Conservation (phyloP, 352 stramenopile genomes). For the Lagenidium giganteum region DNA sequence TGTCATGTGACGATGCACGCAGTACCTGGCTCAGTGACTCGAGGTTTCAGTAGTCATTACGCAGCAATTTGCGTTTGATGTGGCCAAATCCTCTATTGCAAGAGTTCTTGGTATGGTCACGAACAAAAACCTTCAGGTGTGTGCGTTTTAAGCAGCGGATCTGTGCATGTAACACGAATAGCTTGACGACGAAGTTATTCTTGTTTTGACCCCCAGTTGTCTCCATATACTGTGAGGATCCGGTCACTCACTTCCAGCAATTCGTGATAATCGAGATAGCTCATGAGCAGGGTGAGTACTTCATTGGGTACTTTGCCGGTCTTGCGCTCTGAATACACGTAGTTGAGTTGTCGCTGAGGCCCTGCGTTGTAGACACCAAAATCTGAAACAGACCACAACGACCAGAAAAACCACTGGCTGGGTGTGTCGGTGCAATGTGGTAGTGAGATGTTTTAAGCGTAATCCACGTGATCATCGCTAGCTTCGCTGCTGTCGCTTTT, state of each 20-base stretch:
- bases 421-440: slow-evolving; percentile 2
- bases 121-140: neutral
- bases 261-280: neutral
- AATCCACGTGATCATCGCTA: slow-evolving; percentile 3
- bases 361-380: neutral
- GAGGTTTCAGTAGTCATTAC: slow-evolving; percentile 1
- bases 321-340: slow-evolving; percentile 1
- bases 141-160: neutral
- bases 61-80: neutral
- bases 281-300: slow-evolving; percentile 5
- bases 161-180: slow-evolving; percentile 1
- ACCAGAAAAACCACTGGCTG: slow-evolving; percentile 7
- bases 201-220: slow-evolving; percentile 17
- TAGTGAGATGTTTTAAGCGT: neutral
- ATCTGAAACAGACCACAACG: neutral
- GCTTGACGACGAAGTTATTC: slow-evolving; percentile 9
- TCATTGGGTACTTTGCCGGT: slow-evolving; percentile 1
- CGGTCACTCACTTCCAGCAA: no score
- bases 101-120: slow-evolving; percentile 1
- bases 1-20: neutral
- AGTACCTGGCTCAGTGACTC: neutral
- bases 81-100: neutral
- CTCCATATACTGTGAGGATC: slow-evolving; percentile 1
- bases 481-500: neutral
- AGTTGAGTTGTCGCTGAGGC: neutral